Evolutionary conservation across 2,329 filamentous ascomycete genomes (phyloP), one percentile per base, ranked within the genome.

Genomic region (Fusarium abutilonis): DNA sequence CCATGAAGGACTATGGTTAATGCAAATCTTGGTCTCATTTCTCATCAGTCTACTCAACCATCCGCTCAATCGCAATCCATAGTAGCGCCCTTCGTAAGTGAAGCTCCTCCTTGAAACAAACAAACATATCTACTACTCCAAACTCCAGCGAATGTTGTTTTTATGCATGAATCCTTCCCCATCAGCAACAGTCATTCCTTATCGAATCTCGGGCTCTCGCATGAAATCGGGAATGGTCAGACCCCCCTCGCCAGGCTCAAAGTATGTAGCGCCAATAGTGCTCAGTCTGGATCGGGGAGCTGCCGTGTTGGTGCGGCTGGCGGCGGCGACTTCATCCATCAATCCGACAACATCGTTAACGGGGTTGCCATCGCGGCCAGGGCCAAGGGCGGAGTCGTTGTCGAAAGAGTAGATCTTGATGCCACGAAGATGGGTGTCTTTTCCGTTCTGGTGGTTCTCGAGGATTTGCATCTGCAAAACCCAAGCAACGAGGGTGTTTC

Each of bases 381-480:
- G 74, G 4, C 74, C 77, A 14, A 76, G 77, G 11, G 79, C 77
- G 7, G 74, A 72, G 57, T 85, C 83, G 26, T 80, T 77, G 60
- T 85, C 82, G 15, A 85, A 77, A 1, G 85, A 85, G 66, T 86
- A 99, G 9, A 98, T 89, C 78, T 97, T 96, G 75, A 99, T 85
- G 2, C 93, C 94, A 14, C 95, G 85, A 21, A 99, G 84, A 80
- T 99, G 95, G n/a, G 95, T 99, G 74, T 99, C 95, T 75, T 99
- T 99, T 64, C 95, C 95, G 75, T 99, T 99, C 78, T 99, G 95
- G 75, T 99, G 95, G 73, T 99, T 99, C 78, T 98, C 95, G 47
- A 94, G 85, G 44, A 99, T 89, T 66, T 91, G 88, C 71, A 98
- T 88, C 75, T 98, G 93, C 26, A 99, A 83, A 28, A 98, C 86